Evolutionary conservation across 2,329 filamentous ascomycete species (phyloP).

Genomic region (Calonectria fujianensis): DNA sequence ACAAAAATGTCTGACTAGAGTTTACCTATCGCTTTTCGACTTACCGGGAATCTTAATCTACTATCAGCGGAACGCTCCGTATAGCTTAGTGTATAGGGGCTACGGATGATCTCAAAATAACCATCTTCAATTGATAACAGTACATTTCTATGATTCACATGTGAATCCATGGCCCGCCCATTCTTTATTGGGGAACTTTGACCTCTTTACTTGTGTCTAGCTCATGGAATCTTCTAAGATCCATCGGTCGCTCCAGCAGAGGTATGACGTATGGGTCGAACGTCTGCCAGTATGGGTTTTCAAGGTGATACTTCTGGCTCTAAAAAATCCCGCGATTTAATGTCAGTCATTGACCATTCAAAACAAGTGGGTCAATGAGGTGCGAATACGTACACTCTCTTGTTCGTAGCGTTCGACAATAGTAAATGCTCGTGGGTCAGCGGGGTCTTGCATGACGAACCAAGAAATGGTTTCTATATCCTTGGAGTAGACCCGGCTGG

Average conservation of each 20-base stretch:
- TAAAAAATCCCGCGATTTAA: slow-evolving; percentile 46
- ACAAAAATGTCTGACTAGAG: too few species aligned
- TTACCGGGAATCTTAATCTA: too few species aligned
- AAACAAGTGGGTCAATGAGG: too few species aligned
- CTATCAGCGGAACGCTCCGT: too few species aligned
- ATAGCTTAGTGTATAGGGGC: too few species aligned
- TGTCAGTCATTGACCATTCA: slow-evolving; percentile 27
- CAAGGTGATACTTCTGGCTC: slow-evolving; percentile 78
- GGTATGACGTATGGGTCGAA: slow-evolving; percentile 85
- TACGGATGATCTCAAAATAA: not conserved
- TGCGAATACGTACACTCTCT: slow-evolving; percentile 71
- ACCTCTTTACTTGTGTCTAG: slow-evolving; percentile 74
- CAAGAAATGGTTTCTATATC: slow-evolving; percentile 83
- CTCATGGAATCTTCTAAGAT: slow-evolving; percentile 81
- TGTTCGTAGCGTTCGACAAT: slow-evolving; percentile 84
- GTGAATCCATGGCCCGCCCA: not conserved
- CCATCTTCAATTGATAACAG: not conserved
- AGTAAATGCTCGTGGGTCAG: slow-evolving; percentile 81
- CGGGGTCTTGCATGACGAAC: slow-evolving; percentile 86
- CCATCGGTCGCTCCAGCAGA: slow-evolving; percentile 80
- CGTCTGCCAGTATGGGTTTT: slow-evolving; percentile 85
- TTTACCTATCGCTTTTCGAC: too few species aligned
- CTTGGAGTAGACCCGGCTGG: slow-evolving; percentile 82
- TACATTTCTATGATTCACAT: not conserved
- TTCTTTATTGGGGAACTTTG: slow-evolving; percentile 58